Base-by-base conservation (phyloP, 495 filamentous ascomycete species). In the Evernia prunastri region DNA sequence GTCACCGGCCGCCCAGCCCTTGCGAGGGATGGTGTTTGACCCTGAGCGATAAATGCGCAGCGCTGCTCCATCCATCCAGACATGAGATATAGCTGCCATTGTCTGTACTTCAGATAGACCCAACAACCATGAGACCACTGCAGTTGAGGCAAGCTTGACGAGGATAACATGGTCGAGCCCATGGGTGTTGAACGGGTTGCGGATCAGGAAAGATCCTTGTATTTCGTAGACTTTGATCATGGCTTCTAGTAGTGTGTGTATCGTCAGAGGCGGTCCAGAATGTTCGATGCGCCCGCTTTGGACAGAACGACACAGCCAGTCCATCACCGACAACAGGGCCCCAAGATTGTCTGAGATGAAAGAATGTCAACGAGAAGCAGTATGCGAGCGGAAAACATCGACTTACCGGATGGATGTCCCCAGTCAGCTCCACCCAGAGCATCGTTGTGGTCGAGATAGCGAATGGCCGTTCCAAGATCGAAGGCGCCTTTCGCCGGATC, bases 191-290 rank as follows among this genome's bases (percentile, higher is more conserved):
- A 80, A 78, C 1, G 76, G 68, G 40, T 80, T 80, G 3, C 59
- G 43, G 4, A 76, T 67, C 23, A 75, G 77, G 51, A 76, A 73
- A 49, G 59, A 67, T n/a, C 79, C 79, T 51, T 81, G 79, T 49
- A 82, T 77, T 61, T 82, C 79, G 58, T 80, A 80, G 2, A 77
- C 74, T 64, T 81, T 81, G 63, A 80, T 76, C 49, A 76, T 45
- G 11, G 73, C 74, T 11, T 58, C 54, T 15, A 79, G 65, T 1
- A 81, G 58, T 11, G 72, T 73, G n/a, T 69, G 63, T 58, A 77
- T 70, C 0, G 73, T 77, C 54, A 75, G 45, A 1, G 67, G 67
- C 11, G 69, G 67, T 3, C 67, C 72, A 15, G 49, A 12, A 51
- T 68, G 64, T 3, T 6, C 56, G 10, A 49, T 23, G 20, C 56